Conservation (phyloP, 495 filamentous ascomycete genomes). For the Aspergillus carlsbadensis region DNA sequence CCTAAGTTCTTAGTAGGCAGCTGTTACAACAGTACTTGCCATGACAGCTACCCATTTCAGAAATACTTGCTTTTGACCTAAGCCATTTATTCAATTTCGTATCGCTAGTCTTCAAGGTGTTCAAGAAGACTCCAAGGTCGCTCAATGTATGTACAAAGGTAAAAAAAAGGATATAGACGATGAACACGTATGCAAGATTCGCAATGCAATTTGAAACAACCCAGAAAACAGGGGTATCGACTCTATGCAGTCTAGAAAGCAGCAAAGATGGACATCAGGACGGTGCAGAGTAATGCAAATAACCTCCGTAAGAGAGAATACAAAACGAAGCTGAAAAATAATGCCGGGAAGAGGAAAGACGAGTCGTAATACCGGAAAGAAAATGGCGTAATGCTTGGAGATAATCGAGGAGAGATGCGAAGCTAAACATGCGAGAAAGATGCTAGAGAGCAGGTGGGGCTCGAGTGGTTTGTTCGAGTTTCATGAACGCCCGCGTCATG, state of each 20-base stretch:
- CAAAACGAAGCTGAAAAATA: neutral
- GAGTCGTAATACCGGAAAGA: neutral
- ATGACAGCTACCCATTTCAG: too few species aligned
- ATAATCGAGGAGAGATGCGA: neutral
- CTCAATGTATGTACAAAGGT: neutral
- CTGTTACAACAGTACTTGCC: too few species aligned
- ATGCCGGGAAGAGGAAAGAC: neutral
- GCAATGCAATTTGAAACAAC: slow-evolving; percentile 2
- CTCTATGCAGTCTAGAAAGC: slow-evolving; percentile 9
- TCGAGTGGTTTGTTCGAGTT: slow-evolving; percentile 10
- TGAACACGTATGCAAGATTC: neutral
- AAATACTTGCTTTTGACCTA: neutral
- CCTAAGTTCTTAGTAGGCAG: too few species aligned
- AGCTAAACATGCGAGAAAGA: neutral
- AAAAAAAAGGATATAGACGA: neutral
- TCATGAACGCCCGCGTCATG: slow-evolving; percentile 17
- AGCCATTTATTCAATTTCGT: neutral
- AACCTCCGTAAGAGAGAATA: neutral
- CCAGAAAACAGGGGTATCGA: slow-evolving; percentile 8
- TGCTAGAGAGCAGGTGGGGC: neutral
- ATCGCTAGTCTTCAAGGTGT: neutral
- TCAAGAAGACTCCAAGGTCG: neutral
- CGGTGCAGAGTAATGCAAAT: too few species aligned
- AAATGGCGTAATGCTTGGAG: neutral
- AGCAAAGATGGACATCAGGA: neutral